phyloP scores from a whole-genome alignment of 2,329 filamentous ascomycete genomes.

The Ascochyta rabiei region DNA sequence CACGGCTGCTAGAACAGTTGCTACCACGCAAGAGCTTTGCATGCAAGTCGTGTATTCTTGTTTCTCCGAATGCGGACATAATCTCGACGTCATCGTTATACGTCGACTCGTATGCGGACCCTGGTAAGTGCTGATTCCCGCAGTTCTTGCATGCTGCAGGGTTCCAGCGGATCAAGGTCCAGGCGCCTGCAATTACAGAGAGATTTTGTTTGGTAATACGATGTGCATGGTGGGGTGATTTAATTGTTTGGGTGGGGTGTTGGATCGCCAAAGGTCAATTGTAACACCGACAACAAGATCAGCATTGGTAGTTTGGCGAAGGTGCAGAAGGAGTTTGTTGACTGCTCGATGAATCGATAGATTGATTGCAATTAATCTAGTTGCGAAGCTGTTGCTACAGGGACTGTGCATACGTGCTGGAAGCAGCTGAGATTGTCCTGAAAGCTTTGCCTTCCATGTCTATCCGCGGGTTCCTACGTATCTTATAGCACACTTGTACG shows the following conservation, averaged over 20 bases:
- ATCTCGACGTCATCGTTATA: slow-evolving; percentile 43
- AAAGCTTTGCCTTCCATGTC: slow-evolving; percentile 1
- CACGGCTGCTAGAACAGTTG: slow-evolving; percentile 22
- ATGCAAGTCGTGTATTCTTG: slow-evolving; percentile 16
- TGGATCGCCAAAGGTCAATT: neutral
- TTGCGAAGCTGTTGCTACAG: neutral
- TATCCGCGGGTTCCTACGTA: slow-evolving; percentile 12
- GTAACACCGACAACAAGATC: neutral
- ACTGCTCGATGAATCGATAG: neutral
- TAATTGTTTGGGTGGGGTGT: slow-evolving; percentile 19
- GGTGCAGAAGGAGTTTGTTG: neutral
- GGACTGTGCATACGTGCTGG: slow-evolving; percentile 1
- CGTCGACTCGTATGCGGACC: slow-evolving; percentile 17
- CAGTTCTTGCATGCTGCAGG: slow-evolving; percentile 9
- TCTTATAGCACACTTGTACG: slow-evolving; percentile 9
- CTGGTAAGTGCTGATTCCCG: slow-evolving; percentile 15
- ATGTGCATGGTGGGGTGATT: slow-evolving; percentile 15
- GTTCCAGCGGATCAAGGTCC: neutral
- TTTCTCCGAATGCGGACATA: slow-evolving; percentile 20
- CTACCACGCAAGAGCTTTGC: slow-evolving; percentile 11
- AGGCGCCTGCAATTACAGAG: slow-evolving; percentile 1
- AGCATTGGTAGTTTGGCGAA: neutral
- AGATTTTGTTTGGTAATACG: slow-evolving; percentile 10
- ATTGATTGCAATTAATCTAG: neutral
- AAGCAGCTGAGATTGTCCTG: slow-evolving; percentile 8